Percentiles rank a stretch among this genome's conserved stretches.
phyloP scores from a whole-genome alignment of 192 early-diverging fungal species.

The Paraglomus brasilianum region DNA sequence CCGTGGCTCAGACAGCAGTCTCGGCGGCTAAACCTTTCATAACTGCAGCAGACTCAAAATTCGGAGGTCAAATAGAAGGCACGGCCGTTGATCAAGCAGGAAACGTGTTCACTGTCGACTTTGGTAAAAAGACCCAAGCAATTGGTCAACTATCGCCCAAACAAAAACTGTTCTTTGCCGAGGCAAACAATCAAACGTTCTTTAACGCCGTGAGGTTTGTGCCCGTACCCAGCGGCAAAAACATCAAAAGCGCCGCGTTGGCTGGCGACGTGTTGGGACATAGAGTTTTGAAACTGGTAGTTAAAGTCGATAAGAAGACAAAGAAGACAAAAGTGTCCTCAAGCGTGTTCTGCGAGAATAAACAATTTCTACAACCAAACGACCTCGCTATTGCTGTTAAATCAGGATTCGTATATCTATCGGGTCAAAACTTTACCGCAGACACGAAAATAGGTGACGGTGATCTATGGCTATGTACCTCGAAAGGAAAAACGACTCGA shows the following conservation, averaged over 20 bases:
- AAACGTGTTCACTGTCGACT: slow-evolving; percentile 48
- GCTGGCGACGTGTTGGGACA: slow-evolving; percentile 43
- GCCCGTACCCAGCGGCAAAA: not conserved
- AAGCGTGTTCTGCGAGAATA: slow-evolving; percentile 28
- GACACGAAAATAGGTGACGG: slow-evolving; percentile 28
- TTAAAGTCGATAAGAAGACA: slow-evolving; percentile 24
- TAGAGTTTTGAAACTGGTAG: slow-evolving; percentile 39
- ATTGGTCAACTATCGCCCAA: slow-evolving; percentile 30
- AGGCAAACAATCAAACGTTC: slow-evolving; percentile 27
- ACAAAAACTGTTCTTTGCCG: slow-evolving; percentile 36
- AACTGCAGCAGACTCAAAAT: slow-evolving; percentile 34
- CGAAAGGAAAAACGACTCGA: slow-evolving; percentile 37
- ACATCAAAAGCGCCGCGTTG: slow-evolving; percentile 35
- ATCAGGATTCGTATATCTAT: slow-evolving; percentile 23
- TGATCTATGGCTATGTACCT: slow-evolving; percentile 19
- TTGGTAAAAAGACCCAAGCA: slow-evolving; percentile 1
- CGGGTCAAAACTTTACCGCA: slow-evolving; percentile 15
- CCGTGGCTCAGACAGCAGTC: not conserved
- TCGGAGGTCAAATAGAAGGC: slow-evolving; percentile 54
- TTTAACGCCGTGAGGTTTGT: slow-evolving; percentile 54
- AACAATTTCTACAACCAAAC: slow-evolving; percentile 21
- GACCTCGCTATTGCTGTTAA: not conserved
- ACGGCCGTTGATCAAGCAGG: slow-evolving; percentile 51
- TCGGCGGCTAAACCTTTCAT: slow-evolving; percentile 38
- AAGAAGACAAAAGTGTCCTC: too few relatives aligned